These are phyloP conservation scores for Cyberlindnera mississippiensis DNA, from an alignment of 805 yeast species.

Conservation along the genomic window DNA sequence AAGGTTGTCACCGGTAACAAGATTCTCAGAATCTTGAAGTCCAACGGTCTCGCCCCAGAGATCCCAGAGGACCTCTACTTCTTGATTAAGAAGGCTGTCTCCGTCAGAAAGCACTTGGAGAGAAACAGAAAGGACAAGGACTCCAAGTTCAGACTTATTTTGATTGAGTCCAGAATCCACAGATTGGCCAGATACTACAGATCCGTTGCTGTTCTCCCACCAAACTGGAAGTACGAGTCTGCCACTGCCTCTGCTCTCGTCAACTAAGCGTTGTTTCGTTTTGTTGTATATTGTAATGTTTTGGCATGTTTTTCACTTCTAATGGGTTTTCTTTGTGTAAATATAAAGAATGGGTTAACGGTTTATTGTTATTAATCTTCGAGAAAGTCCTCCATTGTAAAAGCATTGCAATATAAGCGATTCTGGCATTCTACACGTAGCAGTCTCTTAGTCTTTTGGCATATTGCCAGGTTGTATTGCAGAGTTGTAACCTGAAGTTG, in stretches of 20 bases:
- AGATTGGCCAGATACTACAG: slow-evolving; percentile 99
- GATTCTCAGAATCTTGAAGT: slow-evolving; percentile 97
- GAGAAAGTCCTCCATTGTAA: slow-evolving; percentile 3
- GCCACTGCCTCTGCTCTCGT: slow-evolving; percentile 99
- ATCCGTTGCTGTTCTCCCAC: slow-evolving; percentile 98
- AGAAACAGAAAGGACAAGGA: slow-evolving; percentile 99
- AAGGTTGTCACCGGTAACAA: slow-evolving; percentile 98
- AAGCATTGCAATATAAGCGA: slow-evolving; percentile 3
- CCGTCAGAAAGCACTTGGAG: slow-evolving; percentile 99
- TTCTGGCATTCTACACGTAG: too few relatives aligned
- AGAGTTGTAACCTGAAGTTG: too few relatives aligned
- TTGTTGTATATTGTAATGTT: slow-evolving; percentile 7
- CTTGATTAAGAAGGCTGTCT: slow-evolving; percentile 98
- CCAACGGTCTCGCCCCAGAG: slow-evolving; percentile 99
- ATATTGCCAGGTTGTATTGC: slow-evolving; percentile 3
- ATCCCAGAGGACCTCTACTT: slow-evolving; percentile 99
- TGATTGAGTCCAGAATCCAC: slow-evolving; percentile 99
- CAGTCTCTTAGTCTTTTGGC: too few relatives aligned
- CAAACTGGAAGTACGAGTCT: slow-evolving; percentile 99
- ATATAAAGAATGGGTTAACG: slow-evolving; percentile 6
- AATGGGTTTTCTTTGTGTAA: slow-evolving; percentile 1
- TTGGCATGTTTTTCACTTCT: slow-evolving; percentile 6
- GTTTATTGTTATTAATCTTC: slow-evolving; percentile 3
- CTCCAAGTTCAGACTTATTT: slow-evolving; percentile 99
- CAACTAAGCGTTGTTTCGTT: slow-evolving; percentile 56